These are phyloP conservation scores for Trichoderma semiorbis DNA, from an alignment of 2,329 filamentous ascomycete species.

Conservation along the genomic window DNA sequence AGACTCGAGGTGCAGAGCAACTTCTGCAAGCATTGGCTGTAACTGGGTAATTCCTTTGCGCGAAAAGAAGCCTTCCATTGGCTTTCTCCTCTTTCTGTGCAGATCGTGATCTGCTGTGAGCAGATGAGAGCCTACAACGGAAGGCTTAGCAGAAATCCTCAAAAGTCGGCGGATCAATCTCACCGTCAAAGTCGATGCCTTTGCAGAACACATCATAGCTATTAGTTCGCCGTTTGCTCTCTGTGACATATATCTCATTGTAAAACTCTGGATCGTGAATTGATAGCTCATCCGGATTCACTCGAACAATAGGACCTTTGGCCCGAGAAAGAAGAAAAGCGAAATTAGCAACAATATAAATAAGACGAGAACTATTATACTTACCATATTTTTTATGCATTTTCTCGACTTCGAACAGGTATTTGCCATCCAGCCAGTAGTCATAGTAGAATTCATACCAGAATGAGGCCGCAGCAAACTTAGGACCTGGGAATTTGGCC, in stretches of 20 bases:
- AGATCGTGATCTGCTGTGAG: neutral
- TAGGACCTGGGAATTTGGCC: conserved; percentile 30
- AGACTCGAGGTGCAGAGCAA: neutral
- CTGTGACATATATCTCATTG: conserved; percentile 25
- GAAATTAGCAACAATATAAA: neutral
- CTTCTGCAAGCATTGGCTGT: neutral
- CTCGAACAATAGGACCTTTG: conserved; percentile 31
- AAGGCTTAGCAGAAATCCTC: neutral
- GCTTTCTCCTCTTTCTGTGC: neutral
- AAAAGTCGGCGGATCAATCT: rapidly evolving
- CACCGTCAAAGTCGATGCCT: neutral
- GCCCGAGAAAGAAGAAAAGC: neutral
- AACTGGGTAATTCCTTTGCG: neutral
- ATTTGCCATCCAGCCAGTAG: conserved; percentile 24
- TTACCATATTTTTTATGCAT: conserved; percentile 31
- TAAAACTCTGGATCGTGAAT: conserved; percentile 27
- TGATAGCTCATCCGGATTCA: conserved; percentile 33
- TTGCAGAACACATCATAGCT: neutral
- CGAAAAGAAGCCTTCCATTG: neutral
- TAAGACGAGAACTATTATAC: neutral
- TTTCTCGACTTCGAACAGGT: conserved; percentile 26
- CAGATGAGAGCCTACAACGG: neutral
- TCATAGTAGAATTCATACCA: conserved; percentile 31
- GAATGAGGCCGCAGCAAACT: conserved; percentile 27
- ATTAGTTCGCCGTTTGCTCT: neutral